Conservation (phyloP, 305 asterid species). For the Caryopteris hybrid region DNA sequence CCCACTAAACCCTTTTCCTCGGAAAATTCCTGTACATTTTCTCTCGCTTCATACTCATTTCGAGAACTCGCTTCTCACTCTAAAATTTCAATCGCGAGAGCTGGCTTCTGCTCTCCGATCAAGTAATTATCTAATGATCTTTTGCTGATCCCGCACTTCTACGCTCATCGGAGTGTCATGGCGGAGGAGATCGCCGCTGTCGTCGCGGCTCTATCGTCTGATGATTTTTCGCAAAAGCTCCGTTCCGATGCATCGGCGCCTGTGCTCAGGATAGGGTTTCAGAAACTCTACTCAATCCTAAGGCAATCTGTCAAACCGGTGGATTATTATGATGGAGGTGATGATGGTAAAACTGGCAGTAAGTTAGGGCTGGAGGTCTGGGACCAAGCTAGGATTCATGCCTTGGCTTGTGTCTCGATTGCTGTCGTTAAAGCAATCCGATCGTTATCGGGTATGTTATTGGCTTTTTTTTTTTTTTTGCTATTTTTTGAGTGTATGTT, state of each 20-base stretch:
- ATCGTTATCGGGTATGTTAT: conserved; percentile 54
- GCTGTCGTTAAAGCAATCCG: conserved; percentile 63
- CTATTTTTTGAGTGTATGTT: neutral
- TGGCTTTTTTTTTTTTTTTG: conserved; percentile 6
- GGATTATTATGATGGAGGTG: conserved; percentile 22
- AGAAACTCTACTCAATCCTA: conserved; percentile 61
- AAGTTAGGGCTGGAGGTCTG: conserved; percentile 71
- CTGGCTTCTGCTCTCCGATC: conserved; percentile 37
- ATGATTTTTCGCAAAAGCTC: conserved; percentile 53
- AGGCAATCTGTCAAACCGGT: conserved; percentile 54
- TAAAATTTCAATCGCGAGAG: conserved; percentile 29
- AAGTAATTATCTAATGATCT: conserved; percentile 43
- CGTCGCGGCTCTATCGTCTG: conserved; percentile 65
- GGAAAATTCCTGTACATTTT: neutral
- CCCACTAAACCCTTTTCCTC: conserved; percentile 30
- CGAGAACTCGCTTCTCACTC: conserved; percentile 16
- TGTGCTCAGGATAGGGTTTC: conserved; percentile 58
- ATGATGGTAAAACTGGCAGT: conserved; percentile 22
- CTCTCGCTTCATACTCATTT: neutral
- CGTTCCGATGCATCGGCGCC: conserved; percentile 65
- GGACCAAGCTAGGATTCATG: conserved; percentile 76
- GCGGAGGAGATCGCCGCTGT: conserved; percentile 95
- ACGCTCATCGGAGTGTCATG: conserved; percentile 45
- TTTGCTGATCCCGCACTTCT: conserved; percentile 37
- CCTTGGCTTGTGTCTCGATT: conserved; percentile 64